phyloP scores from a whole-genome alignment of 2,329 filamentous ascomycete genomes.

The Phialemonium atrogriseum region DNA sequence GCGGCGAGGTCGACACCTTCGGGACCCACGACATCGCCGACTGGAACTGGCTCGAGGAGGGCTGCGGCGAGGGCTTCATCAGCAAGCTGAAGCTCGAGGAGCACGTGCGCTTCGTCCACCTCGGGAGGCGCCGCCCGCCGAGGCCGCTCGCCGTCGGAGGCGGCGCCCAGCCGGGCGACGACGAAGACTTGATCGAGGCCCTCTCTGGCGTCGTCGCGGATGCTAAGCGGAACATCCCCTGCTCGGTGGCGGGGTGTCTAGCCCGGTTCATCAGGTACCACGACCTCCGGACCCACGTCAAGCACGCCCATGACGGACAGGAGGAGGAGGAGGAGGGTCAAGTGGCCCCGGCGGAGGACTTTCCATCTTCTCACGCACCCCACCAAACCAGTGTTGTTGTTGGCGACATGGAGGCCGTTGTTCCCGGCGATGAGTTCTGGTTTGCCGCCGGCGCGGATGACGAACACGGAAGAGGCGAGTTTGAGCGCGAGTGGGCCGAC shows the following conservation, averaged over 20 bases:
- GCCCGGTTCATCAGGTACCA: constrained; percentile 40
- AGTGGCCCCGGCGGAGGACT: too few relatives aligned
- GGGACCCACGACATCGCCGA: constrained; percentile 44
- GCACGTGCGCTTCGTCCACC: constrained; percentile 75
- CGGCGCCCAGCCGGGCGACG: constrained; percentile 8
- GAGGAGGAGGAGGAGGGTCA: not conserved
- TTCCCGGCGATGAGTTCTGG: constrained; percentile 7
- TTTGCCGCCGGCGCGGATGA: constrained; percentile 5
- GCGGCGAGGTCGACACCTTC: constrained; percentile 58
- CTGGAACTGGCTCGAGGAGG: constrained; percentile 55
- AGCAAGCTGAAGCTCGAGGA: constrained; percentile 75
- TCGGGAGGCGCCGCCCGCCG: constrained; percentile 46
- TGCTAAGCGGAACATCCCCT: constrained; percentile 34
- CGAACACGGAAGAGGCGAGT: constrained; percentile 2
- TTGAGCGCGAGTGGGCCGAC: constrained; percentile 15
- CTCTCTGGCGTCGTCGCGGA: constrained; percentile 31
- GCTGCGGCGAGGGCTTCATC: constrained; percentile 68
- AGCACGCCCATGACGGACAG: constrained; percentile 9
- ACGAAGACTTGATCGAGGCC: constrained; percentile 29
- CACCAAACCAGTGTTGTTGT: not conserved
- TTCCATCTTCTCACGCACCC: not conserved
- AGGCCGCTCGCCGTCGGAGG: constrained; percentile 8
- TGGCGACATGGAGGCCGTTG: not conserved
- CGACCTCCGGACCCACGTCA: constrained; percentile 40
- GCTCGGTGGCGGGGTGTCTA: constrained; percentile 31